Percentiles rank a stretch among this genome's conserved stretches.
phyloP scores from a whole-genome alignment of 2,329 filamentous ascomycete genomes.

The Dactylellina drechsleri region DNA sequence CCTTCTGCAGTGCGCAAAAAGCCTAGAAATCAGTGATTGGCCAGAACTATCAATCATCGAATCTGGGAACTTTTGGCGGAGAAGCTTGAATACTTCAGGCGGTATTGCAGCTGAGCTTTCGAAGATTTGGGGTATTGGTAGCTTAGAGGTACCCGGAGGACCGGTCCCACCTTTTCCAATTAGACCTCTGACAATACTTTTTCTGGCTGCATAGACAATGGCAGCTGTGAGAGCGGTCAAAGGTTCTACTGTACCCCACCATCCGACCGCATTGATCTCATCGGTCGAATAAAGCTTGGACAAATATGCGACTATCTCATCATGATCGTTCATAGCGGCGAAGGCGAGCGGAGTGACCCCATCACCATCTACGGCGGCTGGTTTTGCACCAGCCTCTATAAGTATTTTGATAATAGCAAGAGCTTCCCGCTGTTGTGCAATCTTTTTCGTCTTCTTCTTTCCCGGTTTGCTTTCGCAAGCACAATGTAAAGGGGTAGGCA shows the following conservation, averaged over 20 bases:
- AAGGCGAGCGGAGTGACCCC: constrained; percentile 26
- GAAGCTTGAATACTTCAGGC: background rate
- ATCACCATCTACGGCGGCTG: constrained; percentile 20
- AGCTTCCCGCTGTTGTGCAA: no score
- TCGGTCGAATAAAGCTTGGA: constrained; percentile 8
- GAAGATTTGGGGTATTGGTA: constrained; percentile 12
- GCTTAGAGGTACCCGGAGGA: background rate
- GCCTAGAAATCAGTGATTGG: background rate
- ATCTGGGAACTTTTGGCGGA: constrained; percentile 13
- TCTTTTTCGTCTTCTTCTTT: background rate
- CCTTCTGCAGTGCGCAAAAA: background rate
- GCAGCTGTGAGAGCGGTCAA: constrained; percentile 30
- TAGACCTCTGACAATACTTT: background rate
- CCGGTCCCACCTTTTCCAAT: constrained; percentile 2
- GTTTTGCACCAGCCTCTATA: constrained; percentile 12
- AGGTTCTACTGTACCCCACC: constrained; percentile 9
- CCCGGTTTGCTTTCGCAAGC: background rate
- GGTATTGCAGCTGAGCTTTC: background rate
- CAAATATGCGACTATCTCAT: background rate
- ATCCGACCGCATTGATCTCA: constrained; percentile 21
- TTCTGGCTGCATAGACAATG: constrained; percentile 3
- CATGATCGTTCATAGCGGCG: constrained; percentile 7
- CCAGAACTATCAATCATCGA: background rate
- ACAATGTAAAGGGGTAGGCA: constrained; percentile 25
- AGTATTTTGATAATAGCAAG: background rate